Base-by-base conservation (phyloP, 257 asterid genomes). In the Sherardia arvensis region DNA sequence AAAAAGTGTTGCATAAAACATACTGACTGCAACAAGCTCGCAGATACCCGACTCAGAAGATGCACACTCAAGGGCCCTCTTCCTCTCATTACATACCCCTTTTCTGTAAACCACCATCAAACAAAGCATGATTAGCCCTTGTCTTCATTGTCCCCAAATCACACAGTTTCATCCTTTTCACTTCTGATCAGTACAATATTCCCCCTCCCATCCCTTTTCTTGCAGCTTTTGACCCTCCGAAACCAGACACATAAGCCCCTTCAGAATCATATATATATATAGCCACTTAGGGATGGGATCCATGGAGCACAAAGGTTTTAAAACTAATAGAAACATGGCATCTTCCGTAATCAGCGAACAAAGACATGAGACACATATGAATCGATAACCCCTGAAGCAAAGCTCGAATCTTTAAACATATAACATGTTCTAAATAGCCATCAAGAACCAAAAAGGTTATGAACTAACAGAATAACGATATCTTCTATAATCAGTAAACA, bases 131-230 rank as follows among this genome's bases (percentile, higher is more conserved):
- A 73, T 76, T 84, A 81, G 74, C 79, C 76, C 63, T 55, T 87
- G 86, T 83, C 84, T 73, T 80, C 45, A 68, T 65, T 78, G 77
- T 79, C 70, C 68, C 66, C 76, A 40, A 14, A 43, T 10, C 47
- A 11, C 47, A 38, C 47, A 38, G 47, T 38, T 70, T 68, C 58
- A 36, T 34, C 71, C 43, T 61, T 62, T 43, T 43, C 51, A 43
- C 51, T 69, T 48, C 56, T 49, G 56, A 81, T 87, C 88, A 80
- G 82, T 82, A 79, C 59, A 73, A 77, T 72, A 83, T 78, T 66
- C n/a, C n/a, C 25, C 59, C 28, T 58, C 10, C 14, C 23, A 21
- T 27, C 78, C 78, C 76, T 78, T 69, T 77, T 60, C 66, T 47
- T 34, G 48, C 65, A 72, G 66, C 69, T 36, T 12, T 58, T 59